phyloP scores from a whole-genome alignment of 176 grass and related monocot genomes.

The Pontederia crassipes region DNA sequence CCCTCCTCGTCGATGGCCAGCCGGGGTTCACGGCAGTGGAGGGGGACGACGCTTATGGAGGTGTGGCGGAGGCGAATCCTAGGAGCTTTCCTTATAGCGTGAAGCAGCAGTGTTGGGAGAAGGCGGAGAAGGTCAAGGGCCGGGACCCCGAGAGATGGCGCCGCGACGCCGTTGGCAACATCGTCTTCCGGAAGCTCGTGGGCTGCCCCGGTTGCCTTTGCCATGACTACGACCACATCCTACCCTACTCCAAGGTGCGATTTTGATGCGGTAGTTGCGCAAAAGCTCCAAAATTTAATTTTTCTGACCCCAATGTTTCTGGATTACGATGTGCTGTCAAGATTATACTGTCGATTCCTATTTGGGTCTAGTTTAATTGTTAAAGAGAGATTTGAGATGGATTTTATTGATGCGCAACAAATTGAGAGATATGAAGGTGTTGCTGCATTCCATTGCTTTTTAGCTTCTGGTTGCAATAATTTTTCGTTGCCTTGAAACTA shows the following conservation, averaged over 20 bases:
- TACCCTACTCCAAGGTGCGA: conserved; percentile 81
- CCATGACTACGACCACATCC: conserved; percentile 96
- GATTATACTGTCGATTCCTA: too few relatives aligned
- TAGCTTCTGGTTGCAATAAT: too few relatives aligned
- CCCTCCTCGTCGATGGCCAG: conserved; percentile 10
- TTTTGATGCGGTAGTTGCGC: not conserved
- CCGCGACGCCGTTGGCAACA: conserved; percentile 82
- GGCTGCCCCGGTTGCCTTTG: conserved; percentile 95
- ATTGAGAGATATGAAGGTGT: too few relatives aligned
- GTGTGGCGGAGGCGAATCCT: conserved; percentile 27
- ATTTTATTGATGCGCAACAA: too few relatives aligned
- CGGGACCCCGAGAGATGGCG: conserved; percentile 86
- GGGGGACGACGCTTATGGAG: conserved; percentile 10
- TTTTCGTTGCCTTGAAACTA: too few relatives aligned
- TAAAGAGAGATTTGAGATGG: too few relatives aligned
- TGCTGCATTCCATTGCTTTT: too few relatives aligned
- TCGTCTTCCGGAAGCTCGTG: conserved; percentile 91
- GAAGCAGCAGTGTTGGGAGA: conserved; percentile 97
- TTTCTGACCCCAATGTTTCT: too few relatives aligned
- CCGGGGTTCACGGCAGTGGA: conserved; percentile 17
- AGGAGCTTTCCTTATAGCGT: conserved; percentile 72
- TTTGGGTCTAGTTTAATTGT: too few relatives aligned
- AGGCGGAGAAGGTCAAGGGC: conserved; percentile 62
- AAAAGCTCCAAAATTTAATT: too few relatives aligned
- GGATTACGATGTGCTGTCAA: too few relatives aligned